Percentiles rank a stretch among this genome's conserved stretches.
These are phyloP conservation scores for Phallus indusiatus DNA, from an alignment of 768 basidiomycete species.

Conservation along the genomic window DNA sequence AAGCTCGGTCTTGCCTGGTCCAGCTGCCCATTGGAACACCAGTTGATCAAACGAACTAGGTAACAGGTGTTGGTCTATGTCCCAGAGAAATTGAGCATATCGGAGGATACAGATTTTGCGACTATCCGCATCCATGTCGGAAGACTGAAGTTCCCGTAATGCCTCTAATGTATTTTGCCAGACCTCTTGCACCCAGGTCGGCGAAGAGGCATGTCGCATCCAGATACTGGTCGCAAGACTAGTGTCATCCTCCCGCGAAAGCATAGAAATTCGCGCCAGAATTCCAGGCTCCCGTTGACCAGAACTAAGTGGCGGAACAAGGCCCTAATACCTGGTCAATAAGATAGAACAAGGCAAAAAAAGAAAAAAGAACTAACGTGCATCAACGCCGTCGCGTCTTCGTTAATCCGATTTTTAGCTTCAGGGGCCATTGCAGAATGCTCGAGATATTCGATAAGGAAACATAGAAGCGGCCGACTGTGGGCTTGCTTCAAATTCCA, in stretches of 20 bases:
- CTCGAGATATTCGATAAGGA: constrained; percentile 58
- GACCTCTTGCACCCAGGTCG: constrained; percentile 72
- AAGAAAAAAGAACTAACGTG: constrained; percentile 33
- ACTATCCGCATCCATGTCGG: constrained; percentile 37
- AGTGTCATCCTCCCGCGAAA: constrained; percentile 5
- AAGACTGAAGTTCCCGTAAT: constrained; percentile 55
- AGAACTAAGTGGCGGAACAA: constrained; percentile 6
- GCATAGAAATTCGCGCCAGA: constrained; percentile 5
- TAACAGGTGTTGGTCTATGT: constrained; percentile 63
- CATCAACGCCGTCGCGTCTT: constrained; percentile 53
- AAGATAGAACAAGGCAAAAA: not conserved
- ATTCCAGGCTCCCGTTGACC: constrained; percentile 7
- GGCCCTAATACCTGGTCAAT: constrained; percentile 1
- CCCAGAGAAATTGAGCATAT: constrained; percentile 62
- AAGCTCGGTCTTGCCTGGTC: constrained; percentile 56
- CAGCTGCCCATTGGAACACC: constrained; percentile 63
- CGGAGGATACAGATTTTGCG: constrained; percentile 48
- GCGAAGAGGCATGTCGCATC: constrained; percentile 70
- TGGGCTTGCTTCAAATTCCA: constrained; percentile 47
- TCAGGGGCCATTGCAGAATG: constrained; percentile 43
- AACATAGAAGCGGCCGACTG: constrained; percentile 51
- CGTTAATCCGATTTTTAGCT: constrained; percentile 49
- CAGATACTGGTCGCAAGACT: constrained; percentile 68
- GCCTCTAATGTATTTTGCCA: constrained; percentile 79
- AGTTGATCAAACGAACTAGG: constrained; percentile 62